Percentiles rank a stretch among this genome's conserved stretches.
phyloP scores from a whole-genome alignment of 305 asterid genomes.

The Fraxinus greggii region DNA sequence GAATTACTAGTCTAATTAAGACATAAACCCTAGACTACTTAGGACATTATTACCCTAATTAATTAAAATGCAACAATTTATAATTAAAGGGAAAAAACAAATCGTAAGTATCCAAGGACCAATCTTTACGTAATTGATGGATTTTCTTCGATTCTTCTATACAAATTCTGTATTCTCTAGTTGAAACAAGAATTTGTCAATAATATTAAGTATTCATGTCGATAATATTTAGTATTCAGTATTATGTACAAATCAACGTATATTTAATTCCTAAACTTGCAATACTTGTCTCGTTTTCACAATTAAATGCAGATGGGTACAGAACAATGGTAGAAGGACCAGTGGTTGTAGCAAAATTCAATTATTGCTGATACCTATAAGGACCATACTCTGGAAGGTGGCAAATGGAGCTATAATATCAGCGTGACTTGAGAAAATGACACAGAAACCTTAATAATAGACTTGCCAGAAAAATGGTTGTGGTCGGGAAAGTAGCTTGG shows the following conservation, averaged over 20 bases:
- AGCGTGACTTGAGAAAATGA: not conserved
- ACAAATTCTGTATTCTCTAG: not conserved
- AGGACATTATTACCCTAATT: too few species aligned
- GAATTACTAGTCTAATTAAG: too few species aligned
- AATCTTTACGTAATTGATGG: not conserved
- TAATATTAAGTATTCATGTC: not conserved
- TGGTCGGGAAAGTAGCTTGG: not conserved
- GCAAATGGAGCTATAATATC: not conserved
- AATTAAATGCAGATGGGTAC: not conserved
- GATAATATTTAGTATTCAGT: not conserved
- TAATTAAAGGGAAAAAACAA: too few species aligned
- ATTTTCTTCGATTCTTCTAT: not conserved
- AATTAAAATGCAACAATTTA: too few species aligned
- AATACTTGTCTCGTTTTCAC: not conserved
- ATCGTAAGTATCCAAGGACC: not conserved
- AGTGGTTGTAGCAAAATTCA: not conserved
- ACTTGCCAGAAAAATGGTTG: not conserved
- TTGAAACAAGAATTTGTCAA: not conserved
- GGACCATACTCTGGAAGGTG: not conserved
- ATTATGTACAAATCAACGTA: not conserved
- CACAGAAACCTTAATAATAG: not conserved
- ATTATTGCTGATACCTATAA: too few species aligned
- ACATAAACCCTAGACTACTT: not conserved
- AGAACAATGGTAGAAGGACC: not conserved
- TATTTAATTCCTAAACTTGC: not conserved